Base-by-base conservation (phyloP, 1,284 basidiomycete genomes). In the Ceraceosorus bombacis region DNA sequence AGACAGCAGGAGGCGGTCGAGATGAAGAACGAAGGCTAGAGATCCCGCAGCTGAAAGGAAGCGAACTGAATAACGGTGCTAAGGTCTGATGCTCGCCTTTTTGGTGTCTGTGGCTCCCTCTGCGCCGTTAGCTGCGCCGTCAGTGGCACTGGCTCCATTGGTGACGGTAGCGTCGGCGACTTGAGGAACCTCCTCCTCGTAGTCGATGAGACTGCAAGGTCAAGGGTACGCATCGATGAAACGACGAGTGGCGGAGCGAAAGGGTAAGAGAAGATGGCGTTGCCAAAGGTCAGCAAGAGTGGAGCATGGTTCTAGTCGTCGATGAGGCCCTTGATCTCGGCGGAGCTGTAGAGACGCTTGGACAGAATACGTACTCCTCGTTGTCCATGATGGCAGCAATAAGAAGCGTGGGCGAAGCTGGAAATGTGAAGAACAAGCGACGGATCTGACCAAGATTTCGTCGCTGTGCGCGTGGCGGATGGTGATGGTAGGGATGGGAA, bases 131-230 rank as follows among this genome's bases (percentile, higher is more conserved):
- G 63, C 68, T 50, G 64, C 66, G 49, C 66, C 69, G 52, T 61
- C 54, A 4, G 43, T 15, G n/a, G 58, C 53, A 36, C 56, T 15
- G 46, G 55, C 58, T 12, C 55, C 58, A 39, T 57, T 57, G 39
- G 55, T 46, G 36, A 55, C n/a, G 53, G 41, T 41, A 9, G 50
- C 60, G 37, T 64, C 60, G 57, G 69, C 64, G 46, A 70, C 64
- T 57, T 73, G 66, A 49, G 71, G 64, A 55, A 75, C 68, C 63
- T 77, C 75, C 74, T 77, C 75, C 66, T 77, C 75, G 74, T 77
- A 77, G 57, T 77, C 75, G 65, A 77, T 76, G n/a, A 77, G 73
- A 67, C 74, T 77, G 61, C 39, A 41, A n/a, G 5, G 12, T 51
- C 37, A 48, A 53, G 38, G 37, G 53, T 50, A 17, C 50, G 62